These are phyloP conservation scores for Monoraphidium neglectum DNA, from an alignment of 139 green algal species.

Conservation along the genomic window DNA sequence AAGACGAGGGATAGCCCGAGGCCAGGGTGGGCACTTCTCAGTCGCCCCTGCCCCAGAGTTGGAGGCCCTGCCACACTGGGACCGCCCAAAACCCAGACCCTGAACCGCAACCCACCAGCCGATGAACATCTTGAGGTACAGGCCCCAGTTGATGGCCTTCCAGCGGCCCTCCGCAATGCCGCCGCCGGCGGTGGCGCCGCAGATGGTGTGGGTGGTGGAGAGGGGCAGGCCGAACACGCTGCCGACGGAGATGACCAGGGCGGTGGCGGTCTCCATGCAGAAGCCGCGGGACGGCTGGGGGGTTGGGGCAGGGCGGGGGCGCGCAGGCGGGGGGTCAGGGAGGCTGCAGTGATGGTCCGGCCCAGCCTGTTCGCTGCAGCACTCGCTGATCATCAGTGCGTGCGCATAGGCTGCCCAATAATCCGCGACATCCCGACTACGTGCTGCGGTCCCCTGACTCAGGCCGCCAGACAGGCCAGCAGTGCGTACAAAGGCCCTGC, in stretches of 20 bases:
- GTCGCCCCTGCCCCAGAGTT: too few relatives aligned
- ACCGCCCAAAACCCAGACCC: constrained; percentile 5
- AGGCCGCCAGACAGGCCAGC: too few relatives aligned
- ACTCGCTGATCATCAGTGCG: too few relatives aligned
- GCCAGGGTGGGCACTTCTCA: too few relatives aligned
- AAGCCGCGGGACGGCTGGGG: constrained; percentile 67
- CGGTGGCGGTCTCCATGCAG: constrained; percentile 61
- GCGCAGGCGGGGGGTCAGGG: constrained; percentile 42
- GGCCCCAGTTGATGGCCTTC: constrained; percentile 12
- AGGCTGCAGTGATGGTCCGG: too few relatives aligned
- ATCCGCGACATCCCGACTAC: too few relatives aligned
- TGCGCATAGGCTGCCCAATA: too few relatives aligned
- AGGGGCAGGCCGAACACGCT: constrained; percentile 48
- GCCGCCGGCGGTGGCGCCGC: constrained; percentile 27
- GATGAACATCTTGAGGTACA: constrained; percentile 22
- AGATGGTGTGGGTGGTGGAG: constrained; percentile 56
- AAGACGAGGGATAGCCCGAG: background rate
- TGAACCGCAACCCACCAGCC: constrained; percentile 28
- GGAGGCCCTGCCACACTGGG: background rate
- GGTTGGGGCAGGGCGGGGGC: too few relatives aligned
- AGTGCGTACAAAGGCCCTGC: too few relatives aligned
- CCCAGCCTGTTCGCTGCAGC: too few relatives aligned
- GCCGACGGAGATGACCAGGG: constrained; percentile 53
- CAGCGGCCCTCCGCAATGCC: constrained; percentile 12
- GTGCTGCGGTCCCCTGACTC: too few relatives aligned